phyloP scores from a whole-genome alignment of 1,284 basidiomycete genomes.

The Ceratobasidium papillatum region DNA sequence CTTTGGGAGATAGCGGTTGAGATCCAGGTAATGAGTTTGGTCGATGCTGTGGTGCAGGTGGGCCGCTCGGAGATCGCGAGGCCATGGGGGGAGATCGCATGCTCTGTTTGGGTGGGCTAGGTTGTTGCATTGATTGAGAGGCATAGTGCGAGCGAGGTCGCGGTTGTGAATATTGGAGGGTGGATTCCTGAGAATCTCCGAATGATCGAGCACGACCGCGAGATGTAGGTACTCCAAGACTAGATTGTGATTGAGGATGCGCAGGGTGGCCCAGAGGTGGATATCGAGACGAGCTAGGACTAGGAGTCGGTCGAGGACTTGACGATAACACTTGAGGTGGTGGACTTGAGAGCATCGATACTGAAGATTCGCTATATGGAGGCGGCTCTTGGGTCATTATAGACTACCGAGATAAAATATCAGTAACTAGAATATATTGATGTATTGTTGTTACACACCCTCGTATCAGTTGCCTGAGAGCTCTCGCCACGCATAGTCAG shows the following conservation, averaged over 20 bases:
- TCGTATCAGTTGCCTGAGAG: constrained; percentile 7
- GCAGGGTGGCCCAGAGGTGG: not conserved
- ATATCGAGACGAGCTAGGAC: not conserved
- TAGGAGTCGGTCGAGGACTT: not conserved
- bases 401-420: not conserved
- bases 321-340: not conserved
- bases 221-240: not conserved
- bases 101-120: not conserved
- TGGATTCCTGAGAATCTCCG: not conserved
- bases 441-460: not conserved
- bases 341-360: not conserved
- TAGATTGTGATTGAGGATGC: constrained; percentile 6
- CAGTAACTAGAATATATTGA: not conserved
- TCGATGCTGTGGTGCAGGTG: not conserved
- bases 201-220: not conserved
- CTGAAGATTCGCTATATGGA: constrained; percentile 8
- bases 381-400: constrained; percentile 25
- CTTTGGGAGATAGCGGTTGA: not conserved
- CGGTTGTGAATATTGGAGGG: not conserved
- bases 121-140: not conserved
- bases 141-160: not conserved
- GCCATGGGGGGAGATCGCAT: not conserved
- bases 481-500: not conserved
- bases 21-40: constrained; percentile 1
- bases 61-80: not conserved